Conservation (phyloP, 176 grass and related monocot species). For the Rhipidocladum racemiflorum region DNA sequence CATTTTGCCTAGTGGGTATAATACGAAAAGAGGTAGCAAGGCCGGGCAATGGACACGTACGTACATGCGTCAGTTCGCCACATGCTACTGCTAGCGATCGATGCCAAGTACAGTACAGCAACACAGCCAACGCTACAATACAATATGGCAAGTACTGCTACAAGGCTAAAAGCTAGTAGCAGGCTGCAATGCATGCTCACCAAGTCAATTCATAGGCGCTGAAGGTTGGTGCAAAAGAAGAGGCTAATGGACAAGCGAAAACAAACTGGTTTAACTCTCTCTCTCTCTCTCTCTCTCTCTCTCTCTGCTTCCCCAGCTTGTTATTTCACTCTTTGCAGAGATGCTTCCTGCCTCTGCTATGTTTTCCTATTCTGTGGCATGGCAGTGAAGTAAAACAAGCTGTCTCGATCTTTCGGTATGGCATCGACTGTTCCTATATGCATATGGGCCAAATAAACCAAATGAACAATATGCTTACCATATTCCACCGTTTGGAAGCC, state of each 20-base stretch:
- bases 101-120: background rate
- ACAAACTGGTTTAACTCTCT: slow-evolving; percentile 1
- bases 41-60: background rate
- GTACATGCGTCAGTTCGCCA: background rate
- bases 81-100: background rate
- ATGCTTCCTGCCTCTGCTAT: slow-evolving; percentile 8
- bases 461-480: background rate
- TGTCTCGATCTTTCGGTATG: background rate
- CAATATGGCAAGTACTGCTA: background rate
- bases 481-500: background rate
- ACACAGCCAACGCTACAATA: background rate
- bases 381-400: background rate
- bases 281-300: background rate
- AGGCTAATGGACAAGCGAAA: slow-evolving; percentile 20
- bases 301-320: background rate
- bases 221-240: background rate
- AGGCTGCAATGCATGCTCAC: background rate
- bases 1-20: too few species aligned
- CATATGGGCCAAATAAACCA: background rate
- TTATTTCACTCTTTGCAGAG: background rate
- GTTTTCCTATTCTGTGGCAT: background rate
- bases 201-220: background rate
- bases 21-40: background rate
- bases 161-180: background rate
- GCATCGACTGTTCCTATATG: background rate